These are phyloP conservation scores for Singerocomus inundabilis DNA, from an alignment of 1,284 basidiomycete species.

Conservation along the genomic window DNA sequence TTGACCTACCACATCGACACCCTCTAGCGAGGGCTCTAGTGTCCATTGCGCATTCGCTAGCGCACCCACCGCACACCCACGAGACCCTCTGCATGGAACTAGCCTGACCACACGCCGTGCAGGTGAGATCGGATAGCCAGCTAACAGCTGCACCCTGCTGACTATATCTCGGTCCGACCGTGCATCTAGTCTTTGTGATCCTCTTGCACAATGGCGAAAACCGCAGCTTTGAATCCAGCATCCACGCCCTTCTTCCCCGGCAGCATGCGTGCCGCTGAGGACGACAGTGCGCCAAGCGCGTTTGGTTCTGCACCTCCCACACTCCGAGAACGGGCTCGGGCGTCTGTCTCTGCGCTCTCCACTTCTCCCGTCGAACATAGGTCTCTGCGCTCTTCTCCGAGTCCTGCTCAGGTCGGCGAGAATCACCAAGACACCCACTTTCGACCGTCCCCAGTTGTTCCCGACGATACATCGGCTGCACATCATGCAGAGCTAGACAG, in stretches of 20 bases:
- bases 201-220: slow-evolving; percentile 61
- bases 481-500: slow-evolving; percentile 48
- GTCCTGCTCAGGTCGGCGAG: slow-evolving; percentile 47
- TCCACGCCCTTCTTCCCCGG: slow-evolving; percentile 82
- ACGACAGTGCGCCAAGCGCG: slow-evolving; percentile 43
- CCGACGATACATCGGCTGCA: slow-evolving; percentile 47
- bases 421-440: slow-evolving; percentile 27
- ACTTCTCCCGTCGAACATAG: slow-evolving; percentile 62
- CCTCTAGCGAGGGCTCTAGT: slow-evolving; percentile 8
- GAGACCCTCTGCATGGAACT: slow-evolving; percentile 29
- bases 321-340: slow-evolving; percentile 54
- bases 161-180: slow-evolving; percentile 6
- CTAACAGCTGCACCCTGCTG: not conserved
- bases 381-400: slow-evolving; percentile 68
- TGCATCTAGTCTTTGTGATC: slow-evolving; percentile 15
- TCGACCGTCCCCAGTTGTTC: slow-evolving; percentile 35
- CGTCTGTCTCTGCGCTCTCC: slow-evolving; percentile 54
- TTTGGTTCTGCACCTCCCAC: slow-evolving; percentile 47
- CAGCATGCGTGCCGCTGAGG: slow-evolving; percentile 53
- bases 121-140: slow-evolving; percentile 22
- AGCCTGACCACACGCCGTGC: slow-evolving; percentile 18
- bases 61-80: not conserved
- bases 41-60: slow-evolving; percentile 2
- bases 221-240: slow-evolving; percentile 71
- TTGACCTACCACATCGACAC: slow-evolving; percentile 4